phyloP scores from a whole-genome alignment of 2,329 filamentous ascomycete species.

The Aspergillus viridinutans region DNA sequence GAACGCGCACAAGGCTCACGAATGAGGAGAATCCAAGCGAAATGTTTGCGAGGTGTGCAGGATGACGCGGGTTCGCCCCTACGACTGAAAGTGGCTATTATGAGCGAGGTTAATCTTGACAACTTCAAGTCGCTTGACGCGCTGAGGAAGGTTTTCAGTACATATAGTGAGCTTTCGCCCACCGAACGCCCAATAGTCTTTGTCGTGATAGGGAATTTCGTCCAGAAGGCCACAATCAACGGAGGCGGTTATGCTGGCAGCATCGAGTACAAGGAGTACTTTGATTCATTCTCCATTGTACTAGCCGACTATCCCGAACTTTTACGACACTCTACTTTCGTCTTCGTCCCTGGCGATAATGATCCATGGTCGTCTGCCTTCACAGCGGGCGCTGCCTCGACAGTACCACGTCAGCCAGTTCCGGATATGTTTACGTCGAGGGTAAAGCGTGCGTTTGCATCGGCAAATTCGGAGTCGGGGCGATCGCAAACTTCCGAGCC shows the following conservation, averaged over 20 bases:
- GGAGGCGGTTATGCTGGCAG: constrained; percentile 71
- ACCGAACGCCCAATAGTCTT: constrained; percentile 71
- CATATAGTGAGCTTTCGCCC: constrained; percentile 65
- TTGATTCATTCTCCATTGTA: constrained; percentile 78
- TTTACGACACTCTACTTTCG: constrained; percentile 73
- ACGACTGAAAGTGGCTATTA: constrained; percentile 61
- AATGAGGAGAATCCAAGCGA: constrained; percentile 76
- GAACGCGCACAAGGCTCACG: constrained; percentile 76
- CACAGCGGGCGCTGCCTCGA: constrained; percentile 45
- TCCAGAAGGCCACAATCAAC: constrained; percentile 53
- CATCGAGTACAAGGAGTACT: constrained; percentile 95
- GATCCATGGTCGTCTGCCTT: constrained; percentile 95
- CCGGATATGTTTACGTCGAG: constrained; percentile 89
- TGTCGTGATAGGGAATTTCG: constrained; percentile 81
- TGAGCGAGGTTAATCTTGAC: constrained; percentile 85
- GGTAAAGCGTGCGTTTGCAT: constrained; percentile 72
- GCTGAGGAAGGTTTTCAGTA: constrained; percentile 69
- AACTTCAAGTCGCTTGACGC: constrained; percentile 76
- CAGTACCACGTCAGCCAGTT: constrained; percentile 51
- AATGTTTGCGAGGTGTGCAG: constrained; percentile 50
- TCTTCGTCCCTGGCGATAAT: constrained; percentile 94
- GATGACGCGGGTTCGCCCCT: constrained; percentile 26
- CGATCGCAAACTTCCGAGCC: constrained; percentile 46
- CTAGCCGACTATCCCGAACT: constrained; percentile 80
- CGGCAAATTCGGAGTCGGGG: constrained; percentile 68